These are phyloP conservation scores for Boletellus dicymbophilus DNA, from an alignment of 1,284 basidiomycete species.

Conservation along the genomic window DNA sequence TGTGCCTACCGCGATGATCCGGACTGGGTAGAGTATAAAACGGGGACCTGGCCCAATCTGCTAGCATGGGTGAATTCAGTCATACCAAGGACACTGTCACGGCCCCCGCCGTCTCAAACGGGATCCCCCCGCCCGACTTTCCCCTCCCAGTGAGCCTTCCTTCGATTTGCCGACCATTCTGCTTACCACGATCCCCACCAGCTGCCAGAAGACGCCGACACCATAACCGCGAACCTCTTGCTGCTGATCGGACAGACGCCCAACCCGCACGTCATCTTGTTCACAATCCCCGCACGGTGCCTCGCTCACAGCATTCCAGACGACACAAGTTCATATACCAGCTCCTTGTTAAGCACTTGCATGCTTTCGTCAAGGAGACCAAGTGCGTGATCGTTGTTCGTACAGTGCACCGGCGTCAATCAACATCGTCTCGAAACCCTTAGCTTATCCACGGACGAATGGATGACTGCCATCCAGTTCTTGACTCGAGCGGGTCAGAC, in stretches of 20 bases:
- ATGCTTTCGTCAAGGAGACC: slow-evolving; percentile 74
- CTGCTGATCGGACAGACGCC: slow-evolving; percentile 46
- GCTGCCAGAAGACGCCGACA: slow-evolving; percentile 53
- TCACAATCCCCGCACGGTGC: neutral
- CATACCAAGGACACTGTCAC: slow-evolving; percentile 10
- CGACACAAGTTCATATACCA: slow-evolving; percentile 50
- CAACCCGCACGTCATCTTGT: slow-evolving; percentile 42
- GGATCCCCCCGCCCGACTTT: slow-evolving; percentile 30
- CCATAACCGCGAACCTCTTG: slow-evolving; percentile 56
- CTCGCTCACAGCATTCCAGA: slow-evolving; percentile 24
- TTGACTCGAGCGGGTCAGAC: slow-evolving; percentile 74
- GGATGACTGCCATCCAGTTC: slow-evolving; percentile 80
- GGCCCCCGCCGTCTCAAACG: slow-evolving; percentile 35
- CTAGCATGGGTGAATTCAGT: slow-evolving; percentile 7
- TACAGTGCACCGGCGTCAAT: neutral
- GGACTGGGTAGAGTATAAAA: neutral
- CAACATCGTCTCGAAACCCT: slow-evolving; percentile 3
- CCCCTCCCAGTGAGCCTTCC: slow-evolving; percentile 32
- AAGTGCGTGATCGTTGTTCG: slow-evolving; percentile 35
- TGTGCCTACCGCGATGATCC: neutral
- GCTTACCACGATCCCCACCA: slow-evolving; percentile 22
- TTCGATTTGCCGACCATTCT: neutral
- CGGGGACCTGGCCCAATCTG: neutral
- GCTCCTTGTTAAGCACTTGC: slow-evolving; percentile 60
- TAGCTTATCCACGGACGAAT: slow-evolving; percentile 80